These are phyloP conservation scores for Ulvella scutata DNA, from an alignment of 139 green algal species.

Conservation along the genomic window DNA sequence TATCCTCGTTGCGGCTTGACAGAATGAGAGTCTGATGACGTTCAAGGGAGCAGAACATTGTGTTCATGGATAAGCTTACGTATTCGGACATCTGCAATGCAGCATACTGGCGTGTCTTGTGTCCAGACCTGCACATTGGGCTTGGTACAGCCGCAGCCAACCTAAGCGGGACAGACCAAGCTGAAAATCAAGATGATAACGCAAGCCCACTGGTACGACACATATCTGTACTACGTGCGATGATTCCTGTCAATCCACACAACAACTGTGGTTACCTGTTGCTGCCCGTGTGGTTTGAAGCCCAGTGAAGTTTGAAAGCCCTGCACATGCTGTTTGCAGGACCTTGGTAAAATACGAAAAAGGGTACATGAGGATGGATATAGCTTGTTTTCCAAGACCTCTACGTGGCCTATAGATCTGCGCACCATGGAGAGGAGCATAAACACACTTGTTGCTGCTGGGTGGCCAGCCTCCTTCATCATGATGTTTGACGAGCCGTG, in stretches of 20 bases:
- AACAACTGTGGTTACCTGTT: not conserved
- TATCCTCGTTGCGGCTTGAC: too few species aligned
- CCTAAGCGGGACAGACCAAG: not conserved
- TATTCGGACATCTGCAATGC: not conserved
- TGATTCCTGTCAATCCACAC: not conserved
- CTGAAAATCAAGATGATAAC: conserved; percentile 9
- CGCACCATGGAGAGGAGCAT: conserved; percentile 6
- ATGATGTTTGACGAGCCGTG: conserved; percentile 32
- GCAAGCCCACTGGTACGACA: conserved; percentile 12
- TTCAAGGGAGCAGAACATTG: too few species aligned
- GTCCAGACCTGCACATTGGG: conserved; percentile 10
- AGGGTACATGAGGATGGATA: not conserved
- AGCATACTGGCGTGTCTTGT: conserved; percentile 15
- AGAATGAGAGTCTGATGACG: too few species aligned
- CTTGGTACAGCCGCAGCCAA: not conserved
- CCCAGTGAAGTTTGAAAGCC: not conserved
- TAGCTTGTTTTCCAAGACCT: not conserved
- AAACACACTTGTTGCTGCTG: conserved; percentile 15
- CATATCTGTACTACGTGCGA: too few species aligned
- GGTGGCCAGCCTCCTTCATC: conserved; percentile 32
- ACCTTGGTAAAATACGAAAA: not conserved
- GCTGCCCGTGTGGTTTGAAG: not conserved
- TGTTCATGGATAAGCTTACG: too few species aligned
- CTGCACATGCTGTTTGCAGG: not conserved
- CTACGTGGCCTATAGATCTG: conserved; percentile 7